Percentiles rank a stretch among this genome's conserved stretches.
phyloP scores from a whole-genome alignment of 768 basidiomycete species.

The Termitomyces eurrhizus region DNA sequence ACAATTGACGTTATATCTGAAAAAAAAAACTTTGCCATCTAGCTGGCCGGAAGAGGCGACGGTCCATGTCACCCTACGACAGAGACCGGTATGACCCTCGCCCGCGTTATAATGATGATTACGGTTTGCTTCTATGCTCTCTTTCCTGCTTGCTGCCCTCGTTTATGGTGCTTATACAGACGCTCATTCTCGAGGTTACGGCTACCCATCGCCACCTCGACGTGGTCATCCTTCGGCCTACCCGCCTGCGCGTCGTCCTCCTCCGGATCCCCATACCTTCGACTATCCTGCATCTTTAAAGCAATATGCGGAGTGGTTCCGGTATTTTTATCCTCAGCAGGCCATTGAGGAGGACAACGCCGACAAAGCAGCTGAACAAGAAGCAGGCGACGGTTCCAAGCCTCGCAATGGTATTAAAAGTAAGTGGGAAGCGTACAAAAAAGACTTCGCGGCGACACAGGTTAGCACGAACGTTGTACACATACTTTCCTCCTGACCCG shows the following conservation, averaged over 20 bases:
- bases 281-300: constrained; percentile 80
- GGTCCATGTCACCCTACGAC: constrained; percentile 80
- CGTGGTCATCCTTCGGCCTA: constrained; percentile 50
- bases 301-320: constrained; percentile 88
- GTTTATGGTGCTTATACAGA: constrained; percentile 37
- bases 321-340: constrained; percentile 68
- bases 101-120: constrained; percentile 78
- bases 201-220: constrained; percentile 57
- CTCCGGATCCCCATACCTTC: constrained; percentile 76
- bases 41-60: constrained; percentile 73
- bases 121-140: constrained; percentile 47
- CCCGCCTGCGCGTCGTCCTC: constrained; percentile 54
- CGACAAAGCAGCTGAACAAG: constrained; percentile 81
- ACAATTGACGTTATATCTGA: constrained; percentile 11
- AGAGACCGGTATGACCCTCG: constrained; percentile 80
- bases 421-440: constrained; percentile 93
- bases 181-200: constrained; percentile 59
- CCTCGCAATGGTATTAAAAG: constrained; percentile 80
- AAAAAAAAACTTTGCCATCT: constrained; percentile 2
- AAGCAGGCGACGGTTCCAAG: constrained; percentile 77
- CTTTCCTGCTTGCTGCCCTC: constrained; percentile 2
- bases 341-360: constrained; percentile 79
- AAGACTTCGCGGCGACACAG: constrained; percentile 83
- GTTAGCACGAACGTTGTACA: constrained; percentile 45
- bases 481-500: constrained; percentile 21